phyloP scores from a whole-genome alignment of 2,329 filamentous ascomycete species.

The Cryphonectria carpinicola region DNA sequence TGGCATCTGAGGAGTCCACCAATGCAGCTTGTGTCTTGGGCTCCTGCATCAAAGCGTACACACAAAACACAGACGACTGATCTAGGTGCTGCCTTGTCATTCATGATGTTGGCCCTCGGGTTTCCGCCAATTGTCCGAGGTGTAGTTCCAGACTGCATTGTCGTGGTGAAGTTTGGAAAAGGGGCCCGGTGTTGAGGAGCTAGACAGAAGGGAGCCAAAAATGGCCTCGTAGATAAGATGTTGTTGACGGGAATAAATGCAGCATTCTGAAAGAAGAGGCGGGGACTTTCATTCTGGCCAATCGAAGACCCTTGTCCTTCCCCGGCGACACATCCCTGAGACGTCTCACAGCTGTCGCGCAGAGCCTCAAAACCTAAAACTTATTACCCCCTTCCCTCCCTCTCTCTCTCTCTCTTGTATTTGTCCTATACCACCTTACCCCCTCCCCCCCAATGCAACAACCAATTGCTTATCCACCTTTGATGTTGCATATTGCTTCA shows the following conservation, averaged over 20 bases:
- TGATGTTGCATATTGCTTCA: neutral
- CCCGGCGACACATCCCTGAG: constrained; percentile 24
- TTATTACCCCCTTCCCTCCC: neutral
- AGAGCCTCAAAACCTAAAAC: constrained; percentile 27
- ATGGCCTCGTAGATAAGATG: neutral
- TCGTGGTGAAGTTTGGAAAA: neutral
- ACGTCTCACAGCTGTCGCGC: constrained; percentile 29
- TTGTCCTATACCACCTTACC: neutral
- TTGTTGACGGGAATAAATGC: constrained; percentile 2
- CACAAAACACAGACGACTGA: neutral
- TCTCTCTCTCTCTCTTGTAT: neutral
- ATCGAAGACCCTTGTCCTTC: constrained; percentile 15
- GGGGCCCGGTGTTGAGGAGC: neutral
- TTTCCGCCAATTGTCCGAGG: neutral
- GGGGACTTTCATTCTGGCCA: constrained; percentile 11
- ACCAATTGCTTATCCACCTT: neutral
- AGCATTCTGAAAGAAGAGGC: neutral
- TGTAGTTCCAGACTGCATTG: neutral
- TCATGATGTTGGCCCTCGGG: neutral
- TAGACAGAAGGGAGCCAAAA: neutral
- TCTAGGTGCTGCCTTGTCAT: neutral
- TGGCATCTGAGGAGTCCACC: neutral
- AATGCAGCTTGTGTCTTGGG: neutral
- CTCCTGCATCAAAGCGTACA: neutral
- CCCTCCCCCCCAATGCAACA: neutral